Conservation (phyloP, 306 rosid genomes). For the Quercus wislizeni region DNA sequence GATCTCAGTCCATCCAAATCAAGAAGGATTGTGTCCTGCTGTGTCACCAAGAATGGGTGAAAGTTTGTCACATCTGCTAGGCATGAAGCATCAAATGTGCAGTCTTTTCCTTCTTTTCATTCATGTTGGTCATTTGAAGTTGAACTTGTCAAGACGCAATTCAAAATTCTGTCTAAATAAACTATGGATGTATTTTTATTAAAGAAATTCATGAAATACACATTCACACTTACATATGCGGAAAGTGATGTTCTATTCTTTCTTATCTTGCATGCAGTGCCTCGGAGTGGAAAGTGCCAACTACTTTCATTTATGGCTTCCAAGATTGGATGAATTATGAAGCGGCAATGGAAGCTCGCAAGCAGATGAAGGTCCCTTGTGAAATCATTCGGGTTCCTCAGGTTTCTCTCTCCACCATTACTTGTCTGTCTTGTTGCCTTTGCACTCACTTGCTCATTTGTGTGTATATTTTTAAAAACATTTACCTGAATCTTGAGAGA, state of each 20-base stretch:
- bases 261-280: slow-evolving; percentile 47
- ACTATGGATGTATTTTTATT: background rate
- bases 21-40: background rate
- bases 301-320: slow-evolving; percentile 86
- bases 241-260: too few relatives aligned
- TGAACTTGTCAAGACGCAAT: too few relatives aligned
- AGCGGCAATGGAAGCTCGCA: slow-evolving; percentile 94
- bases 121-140: too few relatives aligned
- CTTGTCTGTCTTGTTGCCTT: background rate
- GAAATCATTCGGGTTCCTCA: slow-evolving; percentile 90
- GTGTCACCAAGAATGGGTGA: background rate
- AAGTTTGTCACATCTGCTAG: background rate
- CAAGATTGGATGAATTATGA: slow-evolving; percentile 88
- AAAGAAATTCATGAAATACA: background rate
- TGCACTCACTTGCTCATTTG: too few relatives aligned
- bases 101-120: background rate
- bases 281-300: slow-evolving; percentile 92
- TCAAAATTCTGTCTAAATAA: background rate
- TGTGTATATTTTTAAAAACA: background rate
- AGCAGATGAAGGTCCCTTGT: slow-evolving; percentile 83
- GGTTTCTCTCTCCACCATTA: slow-evolving; percentile 41
- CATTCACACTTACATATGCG: background rate
- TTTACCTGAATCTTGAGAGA: background rate
- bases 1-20: background rate
- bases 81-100: background rate